Evolutionary conservation across 257 asterid species (phyloP).

Genomic region (Cynanchum wilfordii): DNA sequence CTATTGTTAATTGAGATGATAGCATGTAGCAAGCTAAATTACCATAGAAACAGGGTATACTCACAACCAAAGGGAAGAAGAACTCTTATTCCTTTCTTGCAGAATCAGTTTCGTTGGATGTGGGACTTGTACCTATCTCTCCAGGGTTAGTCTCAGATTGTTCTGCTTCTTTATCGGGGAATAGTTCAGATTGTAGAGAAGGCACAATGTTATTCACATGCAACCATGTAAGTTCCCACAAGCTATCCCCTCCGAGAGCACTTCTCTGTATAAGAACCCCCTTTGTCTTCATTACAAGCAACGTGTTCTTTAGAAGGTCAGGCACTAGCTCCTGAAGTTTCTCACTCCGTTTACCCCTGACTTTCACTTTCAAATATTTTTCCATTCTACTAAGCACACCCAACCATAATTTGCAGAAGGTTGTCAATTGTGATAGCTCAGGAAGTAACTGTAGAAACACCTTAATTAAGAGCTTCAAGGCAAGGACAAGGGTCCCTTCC

Average conservation of each 20-base stretch:
- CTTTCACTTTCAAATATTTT: slow-evolving; percentile 67
- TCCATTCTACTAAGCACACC: slow-evolving; percentile 84
- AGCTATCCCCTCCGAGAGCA: slow-evolving; percentile 81
- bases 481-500: slow-evolving; percentile 82
- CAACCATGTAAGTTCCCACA: slow-evolving; percentile 95
- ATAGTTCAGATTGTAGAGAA: slow-evolving; percentile 63
- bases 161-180: slow-evolving; percentile 52
- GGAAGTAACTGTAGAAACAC: slow-evolving; percentile 54
- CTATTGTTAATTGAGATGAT: slow-evolving; percentile 8
- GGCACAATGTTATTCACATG: slow-evolving; percentile 79
- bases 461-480: slow-evolving; percentile 63
- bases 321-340: slow-evolving; percentile 85
- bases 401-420: slow-evolving; percentile 90
- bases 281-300: slow-evolving; percentile 75
- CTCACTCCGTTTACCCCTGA: slow-evolving; percentile 65
- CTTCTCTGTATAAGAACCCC: slow-evolving; percentile 74
- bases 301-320: slow-evolving; percentile 69
- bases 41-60: slow-evolving; percentile 19
- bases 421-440: slow-evolving; percentile 51
- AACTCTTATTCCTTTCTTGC: slow-evolving; percentile 22
- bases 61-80: slow-evolving; percentile 6
- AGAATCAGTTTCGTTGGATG: slow-evolving; percentile 22
- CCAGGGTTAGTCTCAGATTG: slow-evolving; percentile 22
- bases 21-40: slow-evolving; percentile 14
- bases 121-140: slow-evolving; percentile 15